Evolutionary conservation across 1,284 basidiomycete genomes (phyloP).

Genomic region (Puccinia horiana): DNA sequence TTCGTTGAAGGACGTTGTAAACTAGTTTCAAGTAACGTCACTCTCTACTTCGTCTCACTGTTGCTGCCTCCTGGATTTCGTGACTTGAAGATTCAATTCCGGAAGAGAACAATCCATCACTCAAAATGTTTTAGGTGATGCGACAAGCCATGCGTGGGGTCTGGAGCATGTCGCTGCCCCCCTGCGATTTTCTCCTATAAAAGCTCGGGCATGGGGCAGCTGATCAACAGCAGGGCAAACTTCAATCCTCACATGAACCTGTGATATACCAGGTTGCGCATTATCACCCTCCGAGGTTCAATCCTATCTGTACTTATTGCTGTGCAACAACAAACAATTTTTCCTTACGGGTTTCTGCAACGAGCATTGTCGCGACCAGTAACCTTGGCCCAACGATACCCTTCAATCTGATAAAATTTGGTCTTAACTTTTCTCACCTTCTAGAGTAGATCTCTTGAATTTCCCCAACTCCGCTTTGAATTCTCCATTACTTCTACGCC

Average conservation of each 20-base stretch:
- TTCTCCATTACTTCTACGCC: neutral
- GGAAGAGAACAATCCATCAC: constrained; percentile 17
- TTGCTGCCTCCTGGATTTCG: constrained; percentile 1
- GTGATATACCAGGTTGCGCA: neutral
- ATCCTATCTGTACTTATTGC: neutral
- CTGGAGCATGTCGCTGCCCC: constrained; percentile 1
- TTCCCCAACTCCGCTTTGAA: neutral
- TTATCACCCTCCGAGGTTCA: neutral
- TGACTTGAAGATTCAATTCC: neutral
- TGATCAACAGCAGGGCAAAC: neutral
- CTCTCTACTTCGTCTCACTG: neutral
- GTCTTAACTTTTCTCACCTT: neutral
- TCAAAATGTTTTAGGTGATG: neutral
- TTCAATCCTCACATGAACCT: neutral
- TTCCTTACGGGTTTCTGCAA: neutral
- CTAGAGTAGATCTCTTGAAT: neutral
- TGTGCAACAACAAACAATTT: constrained; percentile 2
- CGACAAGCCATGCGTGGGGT: neutral
- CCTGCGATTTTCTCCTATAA: neutral
- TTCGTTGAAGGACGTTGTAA: no score
- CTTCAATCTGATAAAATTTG: neutral
- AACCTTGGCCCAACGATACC: neutral
- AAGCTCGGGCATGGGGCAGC: neutral
- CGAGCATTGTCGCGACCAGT: neutral
- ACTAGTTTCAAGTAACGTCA: constrained; percentile 13